Percentiles rank a stretch among this genome's conserved stretches.
Conservation (phyloP, 129 eudicot genomes). For the Logfia minima region DNA sequence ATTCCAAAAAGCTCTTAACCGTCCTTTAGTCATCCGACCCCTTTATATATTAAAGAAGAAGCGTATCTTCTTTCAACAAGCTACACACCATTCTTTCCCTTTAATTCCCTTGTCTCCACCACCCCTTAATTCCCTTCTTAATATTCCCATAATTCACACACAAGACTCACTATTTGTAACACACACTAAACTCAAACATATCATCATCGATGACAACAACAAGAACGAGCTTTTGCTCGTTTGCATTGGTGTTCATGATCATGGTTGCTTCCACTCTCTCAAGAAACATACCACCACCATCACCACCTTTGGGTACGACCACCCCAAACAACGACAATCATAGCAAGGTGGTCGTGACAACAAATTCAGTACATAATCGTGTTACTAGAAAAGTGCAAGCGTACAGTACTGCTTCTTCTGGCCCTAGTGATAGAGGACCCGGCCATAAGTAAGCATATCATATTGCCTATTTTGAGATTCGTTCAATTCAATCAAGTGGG, state of each 20-base stretch:
- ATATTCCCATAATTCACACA: conserved; percentile 24
- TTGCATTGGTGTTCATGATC: conserved; percentile 33
- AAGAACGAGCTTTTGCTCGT: conserved; percentile 14
- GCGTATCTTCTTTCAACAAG: conserved; percentile 30
- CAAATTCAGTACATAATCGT: not conserved
- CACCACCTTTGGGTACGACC: not conserved
- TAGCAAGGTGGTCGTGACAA: not conserved
- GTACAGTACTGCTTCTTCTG: conserved; percentile 30
- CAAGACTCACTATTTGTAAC: conserved; percentile 13
- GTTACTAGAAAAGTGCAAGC: conserved; percentile 29
- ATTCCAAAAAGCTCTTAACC: conserved; percentile 44
- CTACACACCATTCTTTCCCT: conserved; percentile 32
- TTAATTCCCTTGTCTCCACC: conserved; percentile 31
- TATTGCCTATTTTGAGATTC: conserved; percentile 1
- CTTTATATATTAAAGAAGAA: conserved; percentile 20
- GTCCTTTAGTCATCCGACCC: conserved; percentile 31
- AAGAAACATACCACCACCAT: conserved; percentile 20
- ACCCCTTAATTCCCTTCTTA: conserved; percentile 17
- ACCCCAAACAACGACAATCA: not conserved
- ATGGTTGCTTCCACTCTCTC: conserved; percentile 26
- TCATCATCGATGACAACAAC: conserved; percentile 21
- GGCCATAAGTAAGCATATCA: conserved; percentile 26
- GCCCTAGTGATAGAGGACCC: conserved; percentile 28
- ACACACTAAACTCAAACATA: conserved; percentile 16
- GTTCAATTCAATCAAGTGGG: not conserved